Percentiles rank a stretch among this genome's conserved stretches.
Conservation (phyloP, 192 early-diverging fungal species). For the Thoreauomyces humboldtii region DNA sequence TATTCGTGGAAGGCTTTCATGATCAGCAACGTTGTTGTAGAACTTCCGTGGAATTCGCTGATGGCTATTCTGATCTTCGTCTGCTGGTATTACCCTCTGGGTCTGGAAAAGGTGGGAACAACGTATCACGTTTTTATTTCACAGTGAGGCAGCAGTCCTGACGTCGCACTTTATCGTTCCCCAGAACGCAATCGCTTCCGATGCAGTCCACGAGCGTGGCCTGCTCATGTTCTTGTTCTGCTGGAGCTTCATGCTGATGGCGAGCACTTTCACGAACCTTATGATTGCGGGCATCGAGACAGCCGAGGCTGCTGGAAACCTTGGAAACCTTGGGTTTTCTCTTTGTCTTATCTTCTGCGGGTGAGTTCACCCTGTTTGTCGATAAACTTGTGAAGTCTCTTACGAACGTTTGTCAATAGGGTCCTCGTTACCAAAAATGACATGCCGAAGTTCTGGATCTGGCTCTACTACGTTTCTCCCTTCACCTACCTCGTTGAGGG, state of each 20-base stretch:
- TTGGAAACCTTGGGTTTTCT: conserved; percentile 7
- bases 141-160: too few species aligned
- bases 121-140: not conserved
- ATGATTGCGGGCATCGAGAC: conserved; percentile 13
- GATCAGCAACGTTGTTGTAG: conserved; percentile 7
- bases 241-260: conserved; percentile 7
- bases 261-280: conserved; percentile 7
- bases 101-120: not conserved
- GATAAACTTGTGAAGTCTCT: too few species aligned
- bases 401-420: not conserved
- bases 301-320: conserved; percentile 11
- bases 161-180: too few species aligned
- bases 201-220: conserved; percentile 1
- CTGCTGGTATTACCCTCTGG: conserved; percentile 17
- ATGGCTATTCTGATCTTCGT: conserved; percentile 1
- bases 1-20: conserved; percentile 19
- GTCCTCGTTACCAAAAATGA: not conserved
- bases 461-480: not conserved
- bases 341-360: conserved; percentile 23
- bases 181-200: too few species aligned
- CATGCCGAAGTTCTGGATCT: not conserved
- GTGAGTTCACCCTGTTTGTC: too few species aligned
- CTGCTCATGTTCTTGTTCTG: conserved; percentile 8
- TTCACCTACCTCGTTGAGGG: conserved; percentile 3
- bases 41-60: conserved; percentile 13